Percentiles rank a stretch among this genome's conserved stretches.
Conservation (phyloP, 257 asterid genomes). For the Cynanchum wilfordii region DNA sequence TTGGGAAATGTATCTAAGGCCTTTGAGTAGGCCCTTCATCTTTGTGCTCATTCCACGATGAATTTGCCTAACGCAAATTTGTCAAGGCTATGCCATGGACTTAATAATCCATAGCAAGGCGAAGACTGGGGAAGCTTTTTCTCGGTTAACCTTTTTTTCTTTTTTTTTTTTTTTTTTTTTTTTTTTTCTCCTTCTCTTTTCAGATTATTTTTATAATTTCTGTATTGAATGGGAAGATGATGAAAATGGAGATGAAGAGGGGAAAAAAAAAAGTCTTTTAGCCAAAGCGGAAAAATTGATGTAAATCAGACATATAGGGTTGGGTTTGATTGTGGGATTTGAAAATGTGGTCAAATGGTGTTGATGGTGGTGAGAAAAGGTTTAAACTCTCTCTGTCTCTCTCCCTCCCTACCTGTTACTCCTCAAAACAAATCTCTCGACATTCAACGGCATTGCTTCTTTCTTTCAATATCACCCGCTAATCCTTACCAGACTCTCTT, state of each 20-base stretch:
- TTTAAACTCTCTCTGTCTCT: conserved; percentile 20
- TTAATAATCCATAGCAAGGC: conserved; percentile 35
- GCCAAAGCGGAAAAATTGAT: conserved; percentile 12
- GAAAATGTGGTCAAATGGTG: conserved; percentile 5
- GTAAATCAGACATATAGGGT: background rate
- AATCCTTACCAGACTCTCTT: conserved; percentile 26
- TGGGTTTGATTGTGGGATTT: conserved; percentile 1
- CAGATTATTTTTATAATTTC: background rate
- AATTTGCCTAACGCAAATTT: background rate
- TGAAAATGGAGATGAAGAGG: background rate
- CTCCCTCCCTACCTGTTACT: conserved; percentile 9
- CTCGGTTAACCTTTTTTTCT: background rate
- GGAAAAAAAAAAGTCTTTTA: conserved; percentile 1
- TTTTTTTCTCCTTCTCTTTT: background rate
- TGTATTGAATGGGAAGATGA: background rate
- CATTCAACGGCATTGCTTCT: conserved; percentile 41
- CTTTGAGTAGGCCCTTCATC: conserved; percentile 89
- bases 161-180: too few relatives aligned
- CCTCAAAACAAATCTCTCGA: conserved; percentile 34
- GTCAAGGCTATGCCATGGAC: conserved; percentile 47
- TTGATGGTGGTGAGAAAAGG: conserved; percentile 19
- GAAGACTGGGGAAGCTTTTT: conserved; percentile 13
- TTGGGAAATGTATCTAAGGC: conserved; percentile 91
- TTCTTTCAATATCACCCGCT: conserved; percentile 27
- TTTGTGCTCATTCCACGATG: conserved; percentile 49